Conservation (phyloP, 2,329 filamentous ascomycete species). For the Exophiala mesophila region DNA sequence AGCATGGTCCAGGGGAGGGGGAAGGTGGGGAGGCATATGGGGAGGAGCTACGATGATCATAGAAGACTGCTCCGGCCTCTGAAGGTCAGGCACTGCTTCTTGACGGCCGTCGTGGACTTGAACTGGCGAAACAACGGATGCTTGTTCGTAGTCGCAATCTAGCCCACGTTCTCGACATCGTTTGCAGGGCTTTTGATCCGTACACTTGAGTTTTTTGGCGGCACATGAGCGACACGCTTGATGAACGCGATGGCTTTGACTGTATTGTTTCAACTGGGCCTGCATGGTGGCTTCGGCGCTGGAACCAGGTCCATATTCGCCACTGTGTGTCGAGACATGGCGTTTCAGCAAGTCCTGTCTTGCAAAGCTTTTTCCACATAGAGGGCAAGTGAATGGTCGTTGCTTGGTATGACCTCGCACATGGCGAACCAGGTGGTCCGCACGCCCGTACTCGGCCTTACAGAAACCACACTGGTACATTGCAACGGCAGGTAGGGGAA, state of each 20-base stretch:
- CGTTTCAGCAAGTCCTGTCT: conserved; percentile 47
- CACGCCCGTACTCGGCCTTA: conserved; percentile 47
- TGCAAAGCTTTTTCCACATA: conserved; percentile 33
- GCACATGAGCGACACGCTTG: conserved; percentile 52
- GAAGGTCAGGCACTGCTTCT: background rate
- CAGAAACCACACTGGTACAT: conserved; percentile 46
- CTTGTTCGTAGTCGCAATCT: conserved; percentile 35
- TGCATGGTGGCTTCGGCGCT: conserved; percentile 24
- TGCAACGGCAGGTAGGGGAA: background rate
- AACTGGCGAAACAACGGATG: conserved; percentile 12
- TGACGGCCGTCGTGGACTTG: background rate
- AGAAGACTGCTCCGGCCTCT: background rate
- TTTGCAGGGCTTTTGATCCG: conserved; percentile 51
- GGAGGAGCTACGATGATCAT: too few species aligned
- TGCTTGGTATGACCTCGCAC: conserved; percentile 43
- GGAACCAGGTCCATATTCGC: conserved; percentile 35
- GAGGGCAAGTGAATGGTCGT: conserved; percentile 32
- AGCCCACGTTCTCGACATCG: conserved; percentile 48
- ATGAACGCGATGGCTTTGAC: conserved; percentile 36
- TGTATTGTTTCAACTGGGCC: background rate
- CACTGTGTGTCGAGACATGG: conserved; percentile 38
- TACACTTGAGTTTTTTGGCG: conserved; percentile 49
- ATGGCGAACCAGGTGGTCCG: conserved; percentile 51
- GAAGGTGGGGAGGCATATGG: too few species aligned
- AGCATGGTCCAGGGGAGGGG: background rate